Base-by-base conservation (phyloP, 1,284 basidiomycete species). In the Ceratobasidium sp. region DNA sequence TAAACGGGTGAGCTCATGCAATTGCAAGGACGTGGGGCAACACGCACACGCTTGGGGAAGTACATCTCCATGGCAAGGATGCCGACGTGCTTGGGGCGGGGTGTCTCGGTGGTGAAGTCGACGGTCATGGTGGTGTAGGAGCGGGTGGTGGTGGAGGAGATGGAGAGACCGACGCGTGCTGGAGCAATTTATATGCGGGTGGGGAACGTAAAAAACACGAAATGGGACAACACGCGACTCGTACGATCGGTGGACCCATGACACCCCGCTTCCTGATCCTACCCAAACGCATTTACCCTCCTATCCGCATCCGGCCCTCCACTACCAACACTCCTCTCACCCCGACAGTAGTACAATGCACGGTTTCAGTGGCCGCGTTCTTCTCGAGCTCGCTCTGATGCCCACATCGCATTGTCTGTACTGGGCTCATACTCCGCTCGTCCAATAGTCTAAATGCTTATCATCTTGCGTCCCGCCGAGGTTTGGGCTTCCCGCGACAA, bases 61-160 rank as follows among this genome's bases (percentile, higher is more conserved):
- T 97, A 97, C 83, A 94, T 89, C 80, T 97, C 95, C 81, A 97
- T 88, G 73, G 86, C 95, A 76, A 96, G 90, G 82, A 97, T 90
- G 81, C 95, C 95, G 77, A 97, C 93, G 83, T 97, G 93, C 84
- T 90, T 88, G 76, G 95, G 94, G 78, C 94, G 92, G 60, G 84
- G 75, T 71, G 79, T 64, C 43, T 64, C 60, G 32, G 43, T 14
- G 28, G 43, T 30, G 30, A 64, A 64, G 60, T 71, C 45, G 65
- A 74, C 61, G 18, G 26, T 45, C 60, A 64, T 28, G 61, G 28
- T 2, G 14, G 36, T 43, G 59, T 16, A n/a, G 5, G 30, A n/a
- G 39, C 41, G 50, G 60, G 28, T 48, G n/a, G 55, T 30, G 28
- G 32, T 58, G 55, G 55, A n/a, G n/a, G n/a, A n/a, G n/a, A n/a